phyloP scores from a whole-genome alignment of 1,139 yeast genomes.

The Magnusiomyces ingens region DNA sequence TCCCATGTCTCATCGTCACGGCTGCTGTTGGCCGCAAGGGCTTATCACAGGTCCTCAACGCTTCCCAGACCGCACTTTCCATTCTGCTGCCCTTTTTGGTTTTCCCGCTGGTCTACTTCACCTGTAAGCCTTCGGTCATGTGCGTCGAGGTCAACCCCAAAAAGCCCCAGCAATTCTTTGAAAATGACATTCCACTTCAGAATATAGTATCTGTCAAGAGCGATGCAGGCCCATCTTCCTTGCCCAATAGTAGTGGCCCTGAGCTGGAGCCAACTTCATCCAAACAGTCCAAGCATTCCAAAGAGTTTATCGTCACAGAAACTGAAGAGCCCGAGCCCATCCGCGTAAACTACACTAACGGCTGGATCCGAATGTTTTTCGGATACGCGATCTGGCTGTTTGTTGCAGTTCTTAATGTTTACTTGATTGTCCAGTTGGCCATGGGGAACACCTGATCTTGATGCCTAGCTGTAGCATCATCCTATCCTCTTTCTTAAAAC shows the following conservation, averaged over 20 bases:
- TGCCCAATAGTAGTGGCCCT: too few species aligned
- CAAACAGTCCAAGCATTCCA: constrained; percentile 18
- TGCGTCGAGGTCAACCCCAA: constrained; percentile 30
- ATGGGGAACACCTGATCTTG: constrained; percentile 9
- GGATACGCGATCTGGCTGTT: constrained; percentile 56
- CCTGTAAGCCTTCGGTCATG: constrained; percentile 60
- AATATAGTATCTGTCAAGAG: too few species aligned
- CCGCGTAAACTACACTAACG: constrained; percentile 36
- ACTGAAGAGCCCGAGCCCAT: constrained; percentile 3
- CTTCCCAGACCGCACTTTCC: constrained; percentile 70
- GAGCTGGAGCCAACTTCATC: neutral
- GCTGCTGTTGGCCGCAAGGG: constrained; percentile 78
- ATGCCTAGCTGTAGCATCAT: too few species aligned
- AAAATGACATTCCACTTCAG: neutral
- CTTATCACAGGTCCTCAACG: constrained; percentile 66
- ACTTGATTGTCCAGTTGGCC: constrained; percentile 62
- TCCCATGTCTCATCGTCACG: constrained; percentile 83
- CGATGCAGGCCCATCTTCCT: too few species aligned
- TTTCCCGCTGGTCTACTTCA: constrained; percentile 72
- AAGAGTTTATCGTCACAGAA: constrained; percentile 13
- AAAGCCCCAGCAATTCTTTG: neutral
- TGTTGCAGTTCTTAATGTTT: constrained; percentile 56
- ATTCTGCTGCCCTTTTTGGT: constrained; percentile 65
- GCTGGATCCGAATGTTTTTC: constrained; percentile 47
- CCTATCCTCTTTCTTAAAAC: too few species aligned